Percentiles rank a stretch among this genome's conserved stretches.
phyloP scores from a whole-genome alignment of 441 rosid genomes.

The Gossypium lobatum region DNA sequence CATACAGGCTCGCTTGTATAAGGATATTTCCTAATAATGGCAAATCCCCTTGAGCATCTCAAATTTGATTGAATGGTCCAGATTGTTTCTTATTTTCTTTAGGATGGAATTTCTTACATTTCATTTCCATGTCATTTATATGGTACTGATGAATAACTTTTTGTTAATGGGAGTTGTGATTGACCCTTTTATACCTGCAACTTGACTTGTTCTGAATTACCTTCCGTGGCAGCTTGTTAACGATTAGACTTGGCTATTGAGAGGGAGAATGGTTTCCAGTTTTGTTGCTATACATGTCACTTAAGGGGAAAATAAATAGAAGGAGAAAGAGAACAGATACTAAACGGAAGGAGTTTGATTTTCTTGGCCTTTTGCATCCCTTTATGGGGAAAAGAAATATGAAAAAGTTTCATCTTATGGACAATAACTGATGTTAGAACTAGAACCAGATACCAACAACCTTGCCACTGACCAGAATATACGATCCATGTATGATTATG shows the following conservation, averaged over 20 bases:
- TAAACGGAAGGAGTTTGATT: conserved; percentile 17
- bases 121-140: neutral
- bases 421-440: conserved; percentile 21
- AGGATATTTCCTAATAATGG: conserved; percentile 24
- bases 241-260: neutral
- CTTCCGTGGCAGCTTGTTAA: neutral
- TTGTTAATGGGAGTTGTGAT: conserved; percentile 19
- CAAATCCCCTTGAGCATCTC: conserved; percentile 27
- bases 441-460: conserved; percentile 24
- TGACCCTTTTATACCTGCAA: neutral
- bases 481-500: neutral
- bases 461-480: conserved; percentile 10
- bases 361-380: conserved; percentile 15
- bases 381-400: neutral
- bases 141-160: conserved; percentile 28
- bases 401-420: conserved; percentile 8
- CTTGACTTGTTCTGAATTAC: conserved; percentile 2
- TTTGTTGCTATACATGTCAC: neutral
- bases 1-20: conserved; percentile 20
- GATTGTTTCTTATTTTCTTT: conserved; percentile 14
- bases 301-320: neutral
- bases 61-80: conserved; percentile 29
- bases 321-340: conserved; percentile 14
- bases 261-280: neutral
- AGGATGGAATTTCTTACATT: neutral